These are phyloP conservation scores for Pseudopithomyces maydicus DNA, from an alignment of 2,329 filamentous ascomycete species.

Conservation along the genomic window DNA sequence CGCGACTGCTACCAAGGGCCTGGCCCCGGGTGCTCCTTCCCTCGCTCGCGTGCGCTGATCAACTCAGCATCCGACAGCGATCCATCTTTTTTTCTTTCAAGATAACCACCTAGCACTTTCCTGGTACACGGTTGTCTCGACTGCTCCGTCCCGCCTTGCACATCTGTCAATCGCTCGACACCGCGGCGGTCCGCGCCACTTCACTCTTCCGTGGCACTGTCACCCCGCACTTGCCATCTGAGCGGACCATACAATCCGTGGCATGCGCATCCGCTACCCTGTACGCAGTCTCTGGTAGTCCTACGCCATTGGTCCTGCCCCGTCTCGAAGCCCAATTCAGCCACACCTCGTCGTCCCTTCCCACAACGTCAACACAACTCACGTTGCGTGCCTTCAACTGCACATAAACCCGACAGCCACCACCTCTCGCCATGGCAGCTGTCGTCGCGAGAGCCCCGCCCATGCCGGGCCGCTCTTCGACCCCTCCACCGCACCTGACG, in stretches of 20 bases:
- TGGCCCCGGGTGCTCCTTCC: slow-evolving; percentile 18
- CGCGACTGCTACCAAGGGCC: slow-evolving; percentile 13
- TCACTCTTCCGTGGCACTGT: slow-evolving; percentile 17
- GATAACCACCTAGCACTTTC: slow-evolving; percentile 9
- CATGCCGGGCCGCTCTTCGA: slow-evolving; percentile 44
- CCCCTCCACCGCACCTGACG: slow-evolving; percentile 59
- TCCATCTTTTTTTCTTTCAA: slow-evolving; percentile 5
- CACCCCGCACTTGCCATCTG: slow-evolving; percentile 15
- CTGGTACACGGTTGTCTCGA: slow-evolving; percentile 14
- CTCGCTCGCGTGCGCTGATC: slow-evolving; percentile 29
- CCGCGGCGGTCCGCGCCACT: slow-evolving; percentile 17
- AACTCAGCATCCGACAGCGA: slow-evolving; percentile 19
- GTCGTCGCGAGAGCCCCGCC: slow-evolving; percentile 47
- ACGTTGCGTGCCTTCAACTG: slow-evolving; percentile 36
- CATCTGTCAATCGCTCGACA: slow-evolving; percentile 23
- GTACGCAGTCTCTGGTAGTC: slow-evolving; percentile 7
- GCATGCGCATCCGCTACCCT: slow-evolving; percentile 6
- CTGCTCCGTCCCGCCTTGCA: slow-evolving; percentile 3
- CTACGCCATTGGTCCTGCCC: slow-evolving; percentile 11
- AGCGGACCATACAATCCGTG: slow-evolving; percentile 3
- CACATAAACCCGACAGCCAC: slow-evolving; percentile 14
- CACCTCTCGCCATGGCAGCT: slow-evolving; percentile 47
- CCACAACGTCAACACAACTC: slow-evolving; percentile 7
- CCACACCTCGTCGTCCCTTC: slow-evolving; percentile 10
- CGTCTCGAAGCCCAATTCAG: slow-evolving; percentile 3